Conservation (phyloP, 169 alveolate genomes). For the Plasmodium inui region DNA sequence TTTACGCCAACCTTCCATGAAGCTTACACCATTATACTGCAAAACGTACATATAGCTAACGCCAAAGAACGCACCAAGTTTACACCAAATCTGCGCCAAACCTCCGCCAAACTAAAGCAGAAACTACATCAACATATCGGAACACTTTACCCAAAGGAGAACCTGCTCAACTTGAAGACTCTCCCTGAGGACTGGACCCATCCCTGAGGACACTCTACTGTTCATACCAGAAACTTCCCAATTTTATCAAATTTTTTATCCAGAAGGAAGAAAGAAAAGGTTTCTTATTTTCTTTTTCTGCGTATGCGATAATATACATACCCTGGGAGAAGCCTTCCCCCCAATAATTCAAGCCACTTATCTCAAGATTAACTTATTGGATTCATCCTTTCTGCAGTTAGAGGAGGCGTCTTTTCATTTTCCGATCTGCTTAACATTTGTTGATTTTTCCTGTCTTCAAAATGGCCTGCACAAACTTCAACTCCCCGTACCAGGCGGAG, state of each 20-base stretch:
- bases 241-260: background rate
- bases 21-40: background rate
- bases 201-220: background rate
- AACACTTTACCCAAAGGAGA: background rate
- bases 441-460: background rate
- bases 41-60: background rate
- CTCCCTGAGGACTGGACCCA: background rate
- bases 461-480: slow-evolving; percentile 72
- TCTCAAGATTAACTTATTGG: background rate
- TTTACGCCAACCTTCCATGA: background rate
- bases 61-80: background rate
- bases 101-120: background rate
- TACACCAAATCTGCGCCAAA: background rate
- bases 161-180: background rate
- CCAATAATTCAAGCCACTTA: background rate
- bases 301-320: background rate
- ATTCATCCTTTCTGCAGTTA: background rate
- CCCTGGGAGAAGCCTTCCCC: background rate
- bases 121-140: background rate
- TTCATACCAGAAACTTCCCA: background rate
- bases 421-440: slow-evolving; percentile 1
- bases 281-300: background rate
- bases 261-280: background rate
- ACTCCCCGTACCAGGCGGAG: slow-evolving; percentile 80
- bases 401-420: background rate